Evolutionary conservation across 257 asterid species (phyloP).

Genomic region (Leptodermis oblonga): DNA sequence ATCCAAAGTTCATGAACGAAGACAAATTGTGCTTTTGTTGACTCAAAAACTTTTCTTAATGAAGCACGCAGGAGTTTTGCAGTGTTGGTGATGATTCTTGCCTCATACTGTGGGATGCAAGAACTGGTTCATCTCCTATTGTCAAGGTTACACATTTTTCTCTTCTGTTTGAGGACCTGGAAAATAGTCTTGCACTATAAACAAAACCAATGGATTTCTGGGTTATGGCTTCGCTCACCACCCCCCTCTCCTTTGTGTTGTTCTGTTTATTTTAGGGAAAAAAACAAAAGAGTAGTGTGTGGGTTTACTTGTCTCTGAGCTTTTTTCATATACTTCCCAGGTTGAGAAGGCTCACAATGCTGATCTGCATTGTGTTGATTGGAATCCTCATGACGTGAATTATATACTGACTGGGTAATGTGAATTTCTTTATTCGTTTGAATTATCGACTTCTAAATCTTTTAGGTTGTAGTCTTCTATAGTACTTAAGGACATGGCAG

Average conservation of each 20-base stretch:
- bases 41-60: constrained; percentile 27
- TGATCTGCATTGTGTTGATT: constrained; percentile 95
- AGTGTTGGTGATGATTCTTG: constrained; percentile 97
- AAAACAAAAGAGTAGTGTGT: not conserved
- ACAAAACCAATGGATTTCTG: not conserved
- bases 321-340: constrained; percentile 40
- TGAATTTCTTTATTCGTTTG: not conserved
- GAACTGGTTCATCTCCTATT: constrained; percentile 72
- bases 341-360: constrained; percentile 91
- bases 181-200: not conserved
- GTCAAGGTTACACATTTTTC: constrained; percentile 49
- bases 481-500: not conserved
- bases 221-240: not conserved
- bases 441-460: not conserved
- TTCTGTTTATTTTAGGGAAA: not conserved
- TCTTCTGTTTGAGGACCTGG: constrained; percentile 1
- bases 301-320: constrained; percentile 22
- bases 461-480: not conserved
- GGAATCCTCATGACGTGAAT: constrained; percentile 91
- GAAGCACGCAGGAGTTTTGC: constrained; percentile 80
- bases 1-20: not conserved
- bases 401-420: constrained; percentile 85
- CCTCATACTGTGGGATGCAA: constrained; percentile 89
- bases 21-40: constrained; percentile 15
- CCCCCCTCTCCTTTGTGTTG: no score